Evolutionary conservation across 768 basidiomycete genomes (phyloP).

Genomic region (Chiua virens): DNA sequence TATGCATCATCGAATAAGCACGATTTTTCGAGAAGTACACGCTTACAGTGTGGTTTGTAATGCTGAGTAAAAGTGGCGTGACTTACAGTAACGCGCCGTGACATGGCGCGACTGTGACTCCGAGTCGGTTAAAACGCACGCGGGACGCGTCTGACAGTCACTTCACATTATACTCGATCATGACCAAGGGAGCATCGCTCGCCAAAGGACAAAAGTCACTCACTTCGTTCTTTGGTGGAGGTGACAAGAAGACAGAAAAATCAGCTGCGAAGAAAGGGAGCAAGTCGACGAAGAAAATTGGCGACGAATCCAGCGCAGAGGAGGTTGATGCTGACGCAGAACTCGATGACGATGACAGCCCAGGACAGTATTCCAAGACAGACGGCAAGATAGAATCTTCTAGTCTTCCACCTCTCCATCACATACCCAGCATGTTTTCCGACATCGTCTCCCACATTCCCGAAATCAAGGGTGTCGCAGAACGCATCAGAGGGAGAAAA

Average conservation of each 20-base stretch:
- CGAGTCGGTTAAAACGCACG: slow-evolving; percentile 15
- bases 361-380: slow-evolving; percentile 38
- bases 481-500: slow-evolving; percentile 73
- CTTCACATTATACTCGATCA: slow-evolving; percentile 22
- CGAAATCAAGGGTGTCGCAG: slow-evolving; percentile 62
- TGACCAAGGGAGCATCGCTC: slow-evolving; percentile 49
- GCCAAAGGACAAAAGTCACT: slow-evolving; percentile 53
- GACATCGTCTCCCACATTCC: slow-evolving; percentile 70
- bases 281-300: slow-evolving; percentile 33
- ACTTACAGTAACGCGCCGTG: slow-evolving; percentile 1
- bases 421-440: slow-evolving; percentile 70
- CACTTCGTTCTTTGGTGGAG: slow-evolving; percentile 51
- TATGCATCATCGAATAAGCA: slow-evolving; percentile 9
- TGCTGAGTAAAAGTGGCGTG: slow-evolving; percentile 4
- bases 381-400: slow-evolving; percentile 51
- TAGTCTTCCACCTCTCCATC: slow-evolving; percentile 72
- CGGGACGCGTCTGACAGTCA: slow-evolving; percentile 10
- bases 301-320: slow-evolving; percentile 30
- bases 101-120: slow-evolving; percentile 24
- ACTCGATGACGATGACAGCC: slow-evolving; percentile 28
- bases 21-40: background rate
- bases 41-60: background rate
- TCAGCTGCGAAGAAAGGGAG: slow-evolving; percentile 27
- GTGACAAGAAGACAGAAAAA: slow-evolving; percentile 27
- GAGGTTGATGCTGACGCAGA: slow-evolving; percentile 38